These are phyloP conservation scores for Salicornia ramosissima DNA, from an alignment of 148 eudicot species.

Conservation along the genomic window DNA sequence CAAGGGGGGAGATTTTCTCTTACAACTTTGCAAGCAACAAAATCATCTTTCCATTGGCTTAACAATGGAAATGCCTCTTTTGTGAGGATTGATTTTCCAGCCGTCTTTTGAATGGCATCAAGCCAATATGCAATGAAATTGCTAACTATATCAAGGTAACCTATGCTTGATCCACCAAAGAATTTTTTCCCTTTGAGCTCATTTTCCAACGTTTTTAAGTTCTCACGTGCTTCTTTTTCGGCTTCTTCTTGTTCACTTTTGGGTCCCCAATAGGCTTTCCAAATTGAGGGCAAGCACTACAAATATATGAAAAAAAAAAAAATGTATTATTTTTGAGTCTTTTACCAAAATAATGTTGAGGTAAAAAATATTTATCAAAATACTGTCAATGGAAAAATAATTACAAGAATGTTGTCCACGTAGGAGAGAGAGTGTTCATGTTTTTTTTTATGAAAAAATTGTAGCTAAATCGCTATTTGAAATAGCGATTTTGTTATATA, in stretches of 20 bases:
- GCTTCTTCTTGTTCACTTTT: slow-evolving; percentile 16
- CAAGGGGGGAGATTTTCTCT: slow-evolving; percentile 26
- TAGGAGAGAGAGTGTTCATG: too few species aligned
- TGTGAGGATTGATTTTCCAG: slow-evolving; percentile 23
- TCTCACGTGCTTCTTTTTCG: slow-evolving; percentile 26
- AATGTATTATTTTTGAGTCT: too few species aligned
- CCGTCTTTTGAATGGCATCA: slow-evolving; percentile 25
- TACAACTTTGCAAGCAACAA: not conserved
- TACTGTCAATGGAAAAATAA: too few species aligned
- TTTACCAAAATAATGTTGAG: too few species aligned
- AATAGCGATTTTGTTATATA: too few species aligned
- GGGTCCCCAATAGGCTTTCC: slow-evolving; percentile 29
- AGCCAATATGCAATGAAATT: slow-evolving; percentile 33
- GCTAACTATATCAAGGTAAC: slow-evolving; percentile 34
- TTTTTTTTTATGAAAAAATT: too few species aligned
- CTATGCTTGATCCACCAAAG: slow-evolving; percentile 32
- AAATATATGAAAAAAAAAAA: not conserved
- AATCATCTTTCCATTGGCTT: slow-evolving; percentile 19
- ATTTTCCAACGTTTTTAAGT: slow-evolving; percentile 23
- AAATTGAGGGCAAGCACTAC: slow-evolving; percentile 22
- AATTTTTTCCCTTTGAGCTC: slow-evolving; percentile 33
- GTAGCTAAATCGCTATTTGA: too few species aligned
- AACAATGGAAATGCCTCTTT: slow-evolving; percentile 19
- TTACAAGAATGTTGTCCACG: too few species aligned
- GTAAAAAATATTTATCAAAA: too few species aligned